Evolutionary conservation across 1,284 basidiomycete species (phyloP).

Genomic region (Sporisorium sorghi): DNA sequence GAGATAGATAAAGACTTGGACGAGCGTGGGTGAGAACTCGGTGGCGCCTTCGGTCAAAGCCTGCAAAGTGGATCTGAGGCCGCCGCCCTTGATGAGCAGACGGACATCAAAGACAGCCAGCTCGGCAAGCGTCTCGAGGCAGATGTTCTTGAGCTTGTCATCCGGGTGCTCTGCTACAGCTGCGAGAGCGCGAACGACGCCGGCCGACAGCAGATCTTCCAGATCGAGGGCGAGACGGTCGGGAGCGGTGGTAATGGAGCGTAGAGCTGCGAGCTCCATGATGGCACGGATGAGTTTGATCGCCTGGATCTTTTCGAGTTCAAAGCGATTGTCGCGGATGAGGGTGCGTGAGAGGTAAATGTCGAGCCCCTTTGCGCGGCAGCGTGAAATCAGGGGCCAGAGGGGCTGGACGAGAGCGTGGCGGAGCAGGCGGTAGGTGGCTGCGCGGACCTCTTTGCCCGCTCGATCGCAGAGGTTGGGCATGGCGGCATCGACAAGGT

Average conservation of each 20-base stretch:
- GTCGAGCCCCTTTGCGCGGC: slow-evolving; percentile 78
- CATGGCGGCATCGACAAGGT: slow-evolving; percentile 78
- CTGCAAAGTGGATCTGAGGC: slow-evolving; percentile 86
- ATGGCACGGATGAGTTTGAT: slow-evolving; percentile 89
- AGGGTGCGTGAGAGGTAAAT: slow-evolving; percentile 88
- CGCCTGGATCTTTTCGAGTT: slow-evolving; percentile 91
- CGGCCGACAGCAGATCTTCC: slow-evolving; percentile 41
- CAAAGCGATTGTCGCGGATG: slow-evolving; percentile 83
- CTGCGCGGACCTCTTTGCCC: slow-evolving; percentile 81
- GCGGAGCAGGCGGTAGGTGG: slow-evolving; percentile 86
- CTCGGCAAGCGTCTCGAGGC: slow-evolving; percentile 89
- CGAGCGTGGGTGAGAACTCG: slow-evolving; percentile 86
- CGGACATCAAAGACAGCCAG: slow-evolving; percentile 88
- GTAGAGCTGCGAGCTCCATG: slow-evolving; percentile 72
- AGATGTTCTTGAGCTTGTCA: slow-evolving; percentile 85
- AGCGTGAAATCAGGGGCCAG: slow-evolving; percentile 71
- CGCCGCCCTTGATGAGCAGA: slow-evolving; percentile 83
- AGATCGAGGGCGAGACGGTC: slow-evolving; percentile 71
- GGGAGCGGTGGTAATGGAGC: slow-evolving; percentile 33
- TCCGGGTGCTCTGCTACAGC: slow-evolving; percentile 93
- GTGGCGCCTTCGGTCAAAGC: slow-evolving; percentile 86
- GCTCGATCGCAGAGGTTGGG: slow-evolving; percentile 81
- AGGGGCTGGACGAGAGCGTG: slow-evolving; percentile 78
- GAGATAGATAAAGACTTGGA: slow-evolving; percentile 83
- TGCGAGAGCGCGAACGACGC: slow-evolving; percentile 79